Conservation (phyloP, 148 eudicot species). For the Heliosperma pusillum region DNA sequence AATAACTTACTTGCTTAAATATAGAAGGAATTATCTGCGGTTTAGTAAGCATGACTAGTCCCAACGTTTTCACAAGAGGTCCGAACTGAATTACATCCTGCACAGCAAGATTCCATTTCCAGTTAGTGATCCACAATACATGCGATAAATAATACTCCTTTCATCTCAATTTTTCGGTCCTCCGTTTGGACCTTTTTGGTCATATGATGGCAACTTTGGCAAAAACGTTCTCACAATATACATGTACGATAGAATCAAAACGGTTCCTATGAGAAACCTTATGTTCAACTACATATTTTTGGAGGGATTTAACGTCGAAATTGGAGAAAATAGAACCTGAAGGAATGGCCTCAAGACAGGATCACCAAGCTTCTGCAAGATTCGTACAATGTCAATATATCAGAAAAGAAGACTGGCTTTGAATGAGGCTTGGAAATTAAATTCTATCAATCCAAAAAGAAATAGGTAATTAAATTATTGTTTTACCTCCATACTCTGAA, state of each 20-base stretch:
- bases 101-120: background rate
- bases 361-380: conserved; percentile 81
- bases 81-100: conserved; percentile 99
- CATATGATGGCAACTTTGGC: background rate
- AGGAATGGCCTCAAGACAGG: conserved; percentile 95
- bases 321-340: conserved; percentile 47
- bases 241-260: background rate
- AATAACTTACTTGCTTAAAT: conserved; percentile 69
- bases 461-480: too few relatives aligned
- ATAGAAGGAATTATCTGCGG: conserved; percentile 88
- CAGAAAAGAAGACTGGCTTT: background rate
- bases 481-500: conserved; percentile 84
- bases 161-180: background rate
- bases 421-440: background rate
- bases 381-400: conserved; percentile 9
- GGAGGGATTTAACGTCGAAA: background rate
- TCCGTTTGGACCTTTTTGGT: background rate
- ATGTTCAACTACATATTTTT: background rate
- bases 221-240: too few relatives aligned
- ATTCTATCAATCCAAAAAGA: background rate
- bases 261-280: background rate
- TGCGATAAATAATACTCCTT: too few relatives aligned
- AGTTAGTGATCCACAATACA: background rate
- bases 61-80: conserved; percentile 96
- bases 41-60: conserved; percentile 75